A percentile compares a stretch with the other conserved stretches of the same genome.
Evolutionary conservation across 345 rosid genomes (phyloP).

Genomic region (Populus nigra): DNA sequence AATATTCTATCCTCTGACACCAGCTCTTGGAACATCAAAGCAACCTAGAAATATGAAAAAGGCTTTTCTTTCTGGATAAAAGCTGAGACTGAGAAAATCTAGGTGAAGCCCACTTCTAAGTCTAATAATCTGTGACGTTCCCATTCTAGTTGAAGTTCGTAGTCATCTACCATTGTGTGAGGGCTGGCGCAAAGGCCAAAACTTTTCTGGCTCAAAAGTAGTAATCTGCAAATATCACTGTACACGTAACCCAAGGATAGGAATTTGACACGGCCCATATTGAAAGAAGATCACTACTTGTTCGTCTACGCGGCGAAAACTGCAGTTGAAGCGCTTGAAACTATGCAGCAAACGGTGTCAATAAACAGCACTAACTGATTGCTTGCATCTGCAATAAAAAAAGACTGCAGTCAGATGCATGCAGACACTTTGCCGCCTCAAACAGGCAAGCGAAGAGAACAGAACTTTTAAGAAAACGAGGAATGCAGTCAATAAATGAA

Average conservation of each 20-base stretch:
- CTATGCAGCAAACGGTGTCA: neutral
- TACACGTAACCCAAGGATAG: conserved; percentile 95
- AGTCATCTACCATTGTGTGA: conserved; percentile 53
- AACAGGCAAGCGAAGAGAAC: neutral
- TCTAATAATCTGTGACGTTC: conserved; percentile 83
- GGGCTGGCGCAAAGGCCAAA: conserved; percentile 67
- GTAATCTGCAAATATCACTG: conserved; percentile 87
- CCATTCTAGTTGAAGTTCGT: conserved; percentile 92
- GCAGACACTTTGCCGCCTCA: neutral
- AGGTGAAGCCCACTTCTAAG: conserved; percentile 57
- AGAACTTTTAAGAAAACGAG: neutral
- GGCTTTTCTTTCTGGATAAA: neutral
- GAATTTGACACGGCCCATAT: conserved; percentile 96
- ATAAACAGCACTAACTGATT: conserved; percentile 12
- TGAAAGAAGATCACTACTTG: conserved; percentile 36
- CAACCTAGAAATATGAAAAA: conserved; percentile 45
- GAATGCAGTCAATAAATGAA: neutral
- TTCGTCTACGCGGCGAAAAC: no score
- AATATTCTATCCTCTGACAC: conserved; percentile 67
- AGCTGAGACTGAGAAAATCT: neutral
- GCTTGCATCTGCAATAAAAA: neutral
- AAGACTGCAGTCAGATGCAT: neutral
- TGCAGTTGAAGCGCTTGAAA: no score
- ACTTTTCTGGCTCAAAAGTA: conserved; percentile 83
- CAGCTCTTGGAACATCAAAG: conserved; percentile 70